Evolutionary conservation across 1,284 basidiomycete genomes (phyloP).

Genomic region (Ganoderma lingzhi): DNA sequence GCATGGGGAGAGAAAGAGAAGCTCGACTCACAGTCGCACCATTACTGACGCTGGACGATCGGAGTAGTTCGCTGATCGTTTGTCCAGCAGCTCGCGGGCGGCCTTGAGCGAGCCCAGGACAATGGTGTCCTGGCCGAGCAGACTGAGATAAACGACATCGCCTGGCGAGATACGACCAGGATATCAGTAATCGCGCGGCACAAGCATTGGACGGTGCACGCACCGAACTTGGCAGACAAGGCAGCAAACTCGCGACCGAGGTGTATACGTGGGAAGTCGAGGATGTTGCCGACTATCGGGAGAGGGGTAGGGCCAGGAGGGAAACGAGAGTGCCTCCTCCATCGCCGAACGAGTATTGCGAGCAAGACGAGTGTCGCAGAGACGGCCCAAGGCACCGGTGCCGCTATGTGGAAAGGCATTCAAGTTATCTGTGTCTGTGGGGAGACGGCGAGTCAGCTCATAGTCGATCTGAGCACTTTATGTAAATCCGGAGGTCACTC

Average conservation of each 20-base stretch:
- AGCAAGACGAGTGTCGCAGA: background rate
- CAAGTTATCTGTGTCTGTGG: too few species aligned
- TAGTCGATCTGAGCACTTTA: too few species aligned
- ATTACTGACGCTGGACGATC: constrained; percentile 56
- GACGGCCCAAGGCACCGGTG: background rate
- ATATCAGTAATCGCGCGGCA: background rate
- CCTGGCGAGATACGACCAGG: constrained; percentile 46
- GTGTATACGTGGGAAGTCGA: constrained; percentile 12
- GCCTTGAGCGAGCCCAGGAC: constrained; percentile 62
- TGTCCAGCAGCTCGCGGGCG: constrained; percentile 69
- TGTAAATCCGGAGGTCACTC: too few species aligned
- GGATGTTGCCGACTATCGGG: constrained; percentile 10
- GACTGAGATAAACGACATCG: constrained; percentile 62
- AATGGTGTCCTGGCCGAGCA: constrained; percentile 67
- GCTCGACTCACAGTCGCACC: constrained; percentile 22
- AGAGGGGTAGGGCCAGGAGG: constrained; percentile 13
- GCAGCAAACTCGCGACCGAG: constrained; percentile 10
- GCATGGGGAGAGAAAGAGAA: fast-evolving
- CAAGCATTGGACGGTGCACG: background rate
- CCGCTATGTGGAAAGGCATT: background rate
- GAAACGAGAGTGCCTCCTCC: background rate
- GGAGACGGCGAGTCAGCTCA: too few species aligned
- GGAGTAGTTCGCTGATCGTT: constrained; percentile 71
- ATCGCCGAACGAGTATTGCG: background rate
- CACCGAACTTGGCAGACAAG: background rate